phyloP scores from a whole-genome alignment of 768 basidiomycete genomes.

The Mycena rosella region DNA sequence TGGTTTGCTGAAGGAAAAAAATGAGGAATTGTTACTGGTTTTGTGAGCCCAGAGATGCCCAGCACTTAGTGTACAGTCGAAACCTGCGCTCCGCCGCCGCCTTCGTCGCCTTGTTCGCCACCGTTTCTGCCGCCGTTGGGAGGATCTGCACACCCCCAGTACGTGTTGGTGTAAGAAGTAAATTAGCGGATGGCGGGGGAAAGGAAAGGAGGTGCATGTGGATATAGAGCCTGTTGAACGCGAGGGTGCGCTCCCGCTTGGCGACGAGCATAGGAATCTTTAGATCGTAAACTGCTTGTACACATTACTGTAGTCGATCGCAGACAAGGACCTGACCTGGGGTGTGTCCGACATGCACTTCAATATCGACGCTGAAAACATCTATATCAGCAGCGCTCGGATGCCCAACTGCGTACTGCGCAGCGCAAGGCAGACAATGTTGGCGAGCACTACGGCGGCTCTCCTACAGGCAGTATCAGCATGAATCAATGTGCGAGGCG shows the following conservation, averaged over 20 bases:
- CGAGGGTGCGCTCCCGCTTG: constrained; percentile 90
- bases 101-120: constrained; percentile 77
- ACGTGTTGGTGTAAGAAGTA: too few relatives aligned
- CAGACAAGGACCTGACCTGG: constrained; percentile 67
- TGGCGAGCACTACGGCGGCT: too few relatives aligned
- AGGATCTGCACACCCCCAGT: constrained; percentile 84
- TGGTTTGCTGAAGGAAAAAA: too few relatives aligned
- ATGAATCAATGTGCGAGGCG: too few relatives aligned
- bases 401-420: too few relatives aligned
- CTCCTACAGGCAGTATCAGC: too few relatives aligned
- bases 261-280: constrained; percentile 96
- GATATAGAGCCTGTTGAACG: constrained; percentile 95
- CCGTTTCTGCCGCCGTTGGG: too few relatives aligned
- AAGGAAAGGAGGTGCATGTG: constrained; percentile 66
- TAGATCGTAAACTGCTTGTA: constrained; percentile 97
- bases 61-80: too few relatives aligned
- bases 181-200: constrained; percentile 2
- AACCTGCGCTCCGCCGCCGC: too few relatives aligned
- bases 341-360: constrained; percentile 86
- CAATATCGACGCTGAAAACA: constrained; percentile 89
- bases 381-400: not conserved
- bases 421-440: too few relatives aligned
- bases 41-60: too few relatives aligned
- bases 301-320: constrained; percentile 84
- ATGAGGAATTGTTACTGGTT: too few relatives aligned